Percentiles rank a stretch among this genome's conserved stretches.
These are phyloP conservation scores for Lotus japonicus DNA, from an alignment of 306 rosid genomes.

Conservation along the genomic window DNA sequence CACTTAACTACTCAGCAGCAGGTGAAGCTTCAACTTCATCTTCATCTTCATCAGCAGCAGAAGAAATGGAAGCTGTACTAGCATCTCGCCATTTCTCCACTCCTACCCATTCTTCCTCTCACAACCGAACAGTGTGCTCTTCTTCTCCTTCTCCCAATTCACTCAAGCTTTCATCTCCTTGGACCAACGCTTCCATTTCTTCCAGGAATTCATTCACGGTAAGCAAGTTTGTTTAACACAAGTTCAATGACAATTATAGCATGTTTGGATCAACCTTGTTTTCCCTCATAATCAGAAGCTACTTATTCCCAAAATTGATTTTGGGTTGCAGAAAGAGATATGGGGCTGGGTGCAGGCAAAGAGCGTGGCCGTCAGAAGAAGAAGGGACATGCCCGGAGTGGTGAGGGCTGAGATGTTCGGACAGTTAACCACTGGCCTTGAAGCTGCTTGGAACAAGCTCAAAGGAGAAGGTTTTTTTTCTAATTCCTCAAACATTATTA, in stretches of 20 bases:
- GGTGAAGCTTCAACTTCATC: too few relatives aligned
- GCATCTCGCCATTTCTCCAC: conserved; percentile 65
- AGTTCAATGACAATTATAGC: too few relatives aligned
- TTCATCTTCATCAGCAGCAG: background rate
- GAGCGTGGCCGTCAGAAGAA: conserved; percentile 23
- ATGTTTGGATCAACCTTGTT: too few relatives aligned
- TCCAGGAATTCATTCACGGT: conserved; percentile 69
- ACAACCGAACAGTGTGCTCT: conserved; percentile 10
- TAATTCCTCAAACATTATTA: background rate
- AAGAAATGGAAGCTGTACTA: conserved; percentile 69
- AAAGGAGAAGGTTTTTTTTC: conserved; percentile 72
- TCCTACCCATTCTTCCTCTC: conserved; percentile 30
- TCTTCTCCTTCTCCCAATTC: conserved; percentile 22
- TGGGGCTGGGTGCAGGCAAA: conserved; percentile 86
- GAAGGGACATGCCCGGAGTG: conserved; percentile 40
- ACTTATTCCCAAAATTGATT: too few relatives aligned
- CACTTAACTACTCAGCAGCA: background rate
- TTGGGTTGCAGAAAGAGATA: conserved; percentile 57
- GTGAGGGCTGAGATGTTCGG: conserved; percentile 97
- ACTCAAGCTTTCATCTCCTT: conserved; percentile 37
- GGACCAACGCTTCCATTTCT: conserved; percentile 44
- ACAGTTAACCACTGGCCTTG: conserved; percentile 85
- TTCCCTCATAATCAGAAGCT: too few relatives aligned
- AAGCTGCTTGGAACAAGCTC: conserved; percentile 95
- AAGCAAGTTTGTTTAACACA: too few relatives aligned